Percentiles rank a stretch among this genome's conserved stretches.
These are phyloP conservation scores for Rhodotorula glutinis DNA, from an alignment of 1,284 basidiomycete species.

Conservation along the genomic window DNA sequence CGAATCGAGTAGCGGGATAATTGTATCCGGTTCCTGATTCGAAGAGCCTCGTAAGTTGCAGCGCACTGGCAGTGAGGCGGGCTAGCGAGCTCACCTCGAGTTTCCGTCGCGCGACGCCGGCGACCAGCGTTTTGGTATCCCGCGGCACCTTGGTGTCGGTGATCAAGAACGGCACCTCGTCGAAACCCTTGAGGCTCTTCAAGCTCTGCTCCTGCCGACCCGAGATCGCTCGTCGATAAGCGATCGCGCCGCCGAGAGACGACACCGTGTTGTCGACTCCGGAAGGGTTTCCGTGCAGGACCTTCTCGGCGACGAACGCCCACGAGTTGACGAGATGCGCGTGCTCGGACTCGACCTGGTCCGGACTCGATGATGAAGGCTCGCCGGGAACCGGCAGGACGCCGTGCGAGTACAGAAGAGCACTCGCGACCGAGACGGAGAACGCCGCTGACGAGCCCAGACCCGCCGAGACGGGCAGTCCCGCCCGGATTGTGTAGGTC, in stretches of 20 bases:
- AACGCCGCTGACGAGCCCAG: slow-evolving; percentile 96
- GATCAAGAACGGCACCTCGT: slow-evolving; percentile 72
- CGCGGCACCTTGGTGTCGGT: slow-evolving; percentile 89
- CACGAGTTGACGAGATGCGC: slow-evolving; percentile 83
- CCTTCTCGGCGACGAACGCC: slow-evolving; percentile 94
- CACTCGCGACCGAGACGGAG: slow-evolving; percentile 78
- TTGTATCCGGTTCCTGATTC: slow-evolving; percentile 68
- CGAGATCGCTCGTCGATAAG: slow-evolving; percentile 79
- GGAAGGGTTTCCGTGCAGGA: slow-evolving; percentile 94
- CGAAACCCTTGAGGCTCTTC: slow-evolving; percentile 79
- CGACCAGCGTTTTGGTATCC: slow-evolving; percentile 92
- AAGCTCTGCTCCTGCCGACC: slow-evolving; percentile 63
- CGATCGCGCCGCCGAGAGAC: slow-evolving; percentile 87
- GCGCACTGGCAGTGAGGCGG: too few species aligned
- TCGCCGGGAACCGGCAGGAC: slow-evolving; percentile 56
- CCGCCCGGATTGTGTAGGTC: slow-evolving; percentile 78
- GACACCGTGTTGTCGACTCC: slow-evolving; percentile 96
- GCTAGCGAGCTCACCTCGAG: slow-evolving; percentile 54
- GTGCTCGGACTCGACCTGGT: slow-evolving; percentile 57
- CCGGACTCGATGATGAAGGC: slow-evolving; percentile 45
- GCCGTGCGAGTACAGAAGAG: slow-evolving; percentile 60
- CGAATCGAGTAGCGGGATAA: slow-evolving; percentile 66
- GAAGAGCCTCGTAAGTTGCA: not conserved
- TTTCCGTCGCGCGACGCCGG: slow-evolving; percentile 75
- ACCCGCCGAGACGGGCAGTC: slow-evolving; percentile 97